Evolutionary conservation across 345 rosid genomes (phyloP).

Genomic region (Angophora floribunda): DNA sequence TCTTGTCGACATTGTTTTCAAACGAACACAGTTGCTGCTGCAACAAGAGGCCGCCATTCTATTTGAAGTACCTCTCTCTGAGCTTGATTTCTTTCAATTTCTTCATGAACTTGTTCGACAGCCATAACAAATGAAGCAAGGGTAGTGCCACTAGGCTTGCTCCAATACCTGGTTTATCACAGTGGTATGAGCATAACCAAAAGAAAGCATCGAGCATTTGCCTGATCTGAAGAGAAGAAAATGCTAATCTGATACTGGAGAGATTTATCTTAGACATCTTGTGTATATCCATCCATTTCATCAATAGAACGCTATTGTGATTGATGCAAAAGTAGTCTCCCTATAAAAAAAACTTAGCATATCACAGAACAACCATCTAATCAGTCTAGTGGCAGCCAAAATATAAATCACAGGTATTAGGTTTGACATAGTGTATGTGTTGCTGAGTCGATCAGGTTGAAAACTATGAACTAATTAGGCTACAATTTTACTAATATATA

Average conservation of each 20-base stretch:
- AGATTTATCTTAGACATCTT: background rate
- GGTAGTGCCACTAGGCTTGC: background rate
- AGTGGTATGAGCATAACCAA: background rate
- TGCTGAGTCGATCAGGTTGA: background rate
- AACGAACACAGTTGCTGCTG: too few relatives aligned
- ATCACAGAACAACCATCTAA: background rate
- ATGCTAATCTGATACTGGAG: background rate
- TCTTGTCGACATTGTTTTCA: too few relatives aligned
- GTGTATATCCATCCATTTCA: background rate
- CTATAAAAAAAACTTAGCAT: background rate
- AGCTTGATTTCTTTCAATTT: too few relatives aligned
- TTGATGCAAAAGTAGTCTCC: background rate
- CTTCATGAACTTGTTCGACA: background rate
- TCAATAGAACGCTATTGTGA: background rate
- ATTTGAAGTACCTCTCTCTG: too few relatives aligned
- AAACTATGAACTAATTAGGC: background rate
- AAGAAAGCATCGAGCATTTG: background rate
- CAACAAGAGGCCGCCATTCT: too few relatives aligned
- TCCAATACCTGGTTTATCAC: background rate
- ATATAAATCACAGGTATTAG: background rate
- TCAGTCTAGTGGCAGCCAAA: background rate
- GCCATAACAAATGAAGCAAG: background rate
- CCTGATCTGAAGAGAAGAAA: background rate
- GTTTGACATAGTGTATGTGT: background rate
- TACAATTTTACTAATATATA: background rate